These are phyloP conservation scores for Penicillium sp. DNA, from an alignment of 2,329 filamentous ascomycete genomes.

Conservation along the genomic window DNA sequence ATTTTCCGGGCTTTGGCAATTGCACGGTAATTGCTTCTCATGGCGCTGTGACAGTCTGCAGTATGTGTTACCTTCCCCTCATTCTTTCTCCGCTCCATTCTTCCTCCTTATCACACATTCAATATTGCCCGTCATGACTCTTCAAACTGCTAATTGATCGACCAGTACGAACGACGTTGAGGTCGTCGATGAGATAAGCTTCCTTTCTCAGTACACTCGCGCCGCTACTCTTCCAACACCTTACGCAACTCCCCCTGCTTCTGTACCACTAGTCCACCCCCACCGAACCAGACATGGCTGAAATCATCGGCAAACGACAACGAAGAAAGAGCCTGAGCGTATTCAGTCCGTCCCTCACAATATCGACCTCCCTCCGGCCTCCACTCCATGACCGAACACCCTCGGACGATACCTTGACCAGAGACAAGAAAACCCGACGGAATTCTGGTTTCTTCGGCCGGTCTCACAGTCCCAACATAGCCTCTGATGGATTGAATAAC, in stretches of 20 bases:
- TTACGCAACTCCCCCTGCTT: constrained; percentile 6
- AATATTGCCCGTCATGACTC: not conserved
- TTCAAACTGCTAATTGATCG: constrained; percentile 8
- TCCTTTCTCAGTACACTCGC: constrained; percentile 14
- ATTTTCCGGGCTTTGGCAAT: constrained; percentile 15
- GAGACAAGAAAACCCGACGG: constrained; percentile 38
- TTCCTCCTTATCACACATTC: constrained; percentile 12
- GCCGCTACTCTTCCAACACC: constrained; percentile 8
- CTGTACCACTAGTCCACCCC: constrained; percentile 2
- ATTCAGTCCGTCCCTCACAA: constrained; percentile 31
- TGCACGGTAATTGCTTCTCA: constrained; percentile 30
- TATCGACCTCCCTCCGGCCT: constrained; percentile 23
- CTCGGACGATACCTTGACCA: constrained; percentile 37
- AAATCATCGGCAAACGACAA: constrained; percentile 34
- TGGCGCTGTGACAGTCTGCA: constrained; percentile 33
- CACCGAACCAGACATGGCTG: constrained; percentile 32
- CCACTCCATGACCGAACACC: constrained; percentile 37
- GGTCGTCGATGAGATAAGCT: constrained; percentile 34
- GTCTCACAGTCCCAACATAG: constrained; percentile 26
- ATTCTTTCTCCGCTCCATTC: constrained; percentile 21
- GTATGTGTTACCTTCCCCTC: constrained; percentile 31
- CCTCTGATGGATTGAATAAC: constrained; percentile 29
- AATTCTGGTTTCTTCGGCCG: constrained; percentile 43
- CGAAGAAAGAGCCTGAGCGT: constrained; percentile 39
- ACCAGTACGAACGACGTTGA: constrained; percentile 30